These are phyloP conservation scores for Colletotrichum spaethianum DNA, from an alignment of 2,329 filamentous ascomycete species.

Conservation along the genomic window DNA sequence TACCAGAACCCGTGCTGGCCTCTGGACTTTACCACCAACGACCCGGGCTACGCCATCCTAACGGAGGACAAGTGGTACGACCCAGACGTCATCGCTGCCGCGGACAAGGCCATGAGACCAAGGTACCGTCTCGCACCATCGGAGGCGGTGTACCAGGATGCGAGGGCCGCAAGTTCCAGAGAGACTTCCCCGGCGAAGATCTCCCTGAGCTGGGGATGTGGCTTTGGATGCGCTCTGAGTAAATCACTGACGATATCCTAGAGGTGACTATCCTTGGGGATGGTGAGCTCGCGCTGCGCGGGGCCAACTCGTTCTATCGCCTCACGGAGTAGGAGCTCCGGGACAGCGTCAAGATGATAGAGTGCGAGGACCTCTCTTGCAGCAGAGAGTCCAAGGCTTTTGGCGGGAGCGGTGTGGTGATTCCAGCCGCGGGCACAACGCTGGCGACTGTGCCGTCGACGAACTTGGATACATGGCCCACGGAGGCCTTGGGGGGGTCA, in stretches of 20 bases:
- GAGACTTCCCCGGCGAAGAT: slow-evolving; percentile 1
- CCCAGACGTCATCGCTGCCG: background rate
- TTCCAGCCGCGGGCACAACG: background rate
- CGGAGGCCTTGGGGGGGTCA: background rate
- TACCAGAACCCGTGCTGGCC: background rate
- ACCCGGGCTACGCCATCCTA: background rate
- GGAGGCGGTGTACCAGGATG: background rate
- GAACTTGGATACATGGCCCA: background rate
- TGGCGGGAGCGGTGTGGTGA: background rate
- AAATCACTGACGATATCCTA: background rate
- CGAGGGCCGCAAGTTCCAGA: background rate
- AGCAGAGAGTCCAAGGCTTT: background rate
- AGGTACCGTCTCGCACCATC: background rate
- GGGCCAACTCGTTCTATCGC: background rate
- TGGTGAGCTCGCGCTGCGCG: background rate
- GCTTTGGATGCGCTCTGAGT: background rate
- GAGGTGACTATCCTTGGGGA: background rate
- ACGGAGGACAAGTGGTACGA: slow-evolving; percentile 5
- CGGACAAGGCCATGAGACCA: background rate
- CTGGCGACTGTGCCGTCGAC: background rate
- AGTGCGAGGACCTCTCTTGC: background rate
- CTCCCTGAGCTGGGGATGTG: background rate
- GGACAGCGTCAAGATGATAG: background rate
- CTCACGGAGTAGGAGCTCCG: background rate
- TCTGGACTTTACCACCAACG: background rate